Evolutionary conservation across 306 rosid species (phyloP).

Genomic region (Heteromeles arbutifolia): DNA sequence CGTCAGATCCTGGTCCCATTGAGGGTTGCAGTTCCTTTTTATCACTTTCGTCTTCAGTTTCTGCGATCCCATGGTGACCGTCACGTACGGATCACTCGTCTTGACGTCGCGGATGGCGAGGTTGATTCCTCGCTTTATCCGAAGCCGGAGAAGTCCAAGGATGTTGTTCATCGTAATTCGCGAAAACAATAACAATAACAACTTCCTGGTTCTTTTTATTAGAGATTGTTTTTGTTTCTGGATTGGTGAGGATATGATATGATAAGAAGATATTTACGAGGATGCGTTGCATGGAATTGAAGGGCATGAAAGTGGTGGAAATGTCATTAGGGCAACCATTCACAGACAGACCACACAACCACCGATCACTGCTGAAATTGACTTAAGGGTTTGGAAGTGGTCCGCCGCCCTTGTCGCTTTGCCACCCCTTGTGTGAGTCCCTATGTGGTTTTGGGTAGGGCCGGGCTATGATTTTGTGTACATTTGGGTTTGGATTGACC

Average conservation of each 20-base stretch:
- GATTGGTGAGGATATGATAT: background rate
- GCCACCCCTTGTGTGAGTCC: background rate
- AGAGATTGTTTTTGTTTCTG: background rate
- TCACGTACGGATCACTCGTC: constrained; percentile 76
- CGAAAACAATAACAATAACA: background rate
- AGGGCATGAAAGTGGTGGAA: background rate
- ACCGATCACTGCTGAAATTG: background rate
- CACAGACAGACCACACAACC: background rate
- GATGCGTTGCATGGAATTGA: background rate
- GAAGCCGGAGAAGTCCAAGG: constrained; percentile 66
- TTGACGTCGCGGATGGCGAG: constrained; percentile 66
- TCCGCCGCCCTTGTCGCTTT: constrained; percentile 6
- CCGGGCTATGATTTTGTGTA: background rate
- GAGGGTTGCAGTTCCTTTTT: constrained; percentile 56
- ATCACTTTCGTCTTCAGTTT: constrained; percentile 56
- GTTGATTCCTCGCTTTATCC: constrained; percentile 52
- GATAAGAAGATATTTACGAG: background rate
- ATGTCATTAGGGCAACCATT: background rate
- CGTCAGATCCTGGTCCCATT: constrained; percentile 83
- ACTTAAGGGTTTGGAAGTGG: background rate
- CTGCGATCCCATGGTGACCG: constrained; percentile 41
- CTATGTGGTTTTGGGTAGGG: background rate
- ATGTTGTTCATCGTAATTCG: constrained; percentile 25
- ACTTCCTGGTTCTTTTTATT: background rate
- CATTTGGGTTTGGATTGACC: background rate